Evolutionary conservation across 1,284 basidiomycete genomes (phyloP), one percentile per base, ranked within the genome.

Genomic region (Trametes pubescens): DNA sequence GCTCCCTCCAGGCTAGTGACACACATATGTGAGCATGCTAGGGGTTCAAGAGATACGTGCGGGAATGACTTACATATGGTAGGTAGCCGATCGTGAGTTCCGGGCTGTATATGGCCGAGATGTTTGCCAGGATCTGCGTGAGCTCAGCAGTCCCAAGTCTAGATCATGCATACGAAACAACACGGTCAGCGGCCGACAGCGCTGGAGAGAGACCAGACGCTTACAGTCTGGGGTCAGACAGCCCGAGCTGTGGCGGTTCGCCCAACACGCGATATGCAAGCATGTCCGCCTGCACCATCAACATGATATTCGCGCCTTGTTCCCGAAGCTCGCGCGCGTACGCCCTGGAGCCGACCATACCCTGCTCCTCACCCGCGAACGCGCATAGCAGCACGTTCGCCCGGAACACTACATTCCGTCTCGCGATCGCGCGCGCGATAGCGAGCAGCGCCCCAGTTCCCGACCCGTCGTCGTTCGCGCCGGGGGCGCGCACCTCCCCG

Each of bases 231-330:
- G 59, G 60, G 21, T 82, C 78, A 13, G 88, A 93, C 43, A 95
- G 82, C 34, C 91, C 94, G 6, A 96, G 83, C 74, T 96, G 94
- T 5, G 85, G 75, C 26, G 92, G 90, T 77, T 96, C 94, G 40
- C 82, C 84, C 14, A 82, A 85, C 29, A 80, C 86, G 63, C 86
- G 91, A 73, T 94, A 95, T 0, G 85, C 94, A 49, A 93, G 82
- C 94, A 96, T 96, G 72, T 96, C 94, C 0, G 92, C 92, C 75
- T 96, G 94, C 58, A 96, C 83, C 84, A 95, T 92, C 38, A 95
- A 75, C 3, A 89, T 87, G 54, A 96, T 79, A 66, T 93, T 90
- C 21, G 87, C 88, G 65, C 86, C 80, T 24, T 77, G 76, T 40
- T 77, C 77, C 57, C 84, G 80, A 69, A 92, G 70, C 59, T 48